phyloP scores from a whole-genome alignment of 2,329 filamentous ascomycete genomes.

The Aspergillus candidus region DNA sequence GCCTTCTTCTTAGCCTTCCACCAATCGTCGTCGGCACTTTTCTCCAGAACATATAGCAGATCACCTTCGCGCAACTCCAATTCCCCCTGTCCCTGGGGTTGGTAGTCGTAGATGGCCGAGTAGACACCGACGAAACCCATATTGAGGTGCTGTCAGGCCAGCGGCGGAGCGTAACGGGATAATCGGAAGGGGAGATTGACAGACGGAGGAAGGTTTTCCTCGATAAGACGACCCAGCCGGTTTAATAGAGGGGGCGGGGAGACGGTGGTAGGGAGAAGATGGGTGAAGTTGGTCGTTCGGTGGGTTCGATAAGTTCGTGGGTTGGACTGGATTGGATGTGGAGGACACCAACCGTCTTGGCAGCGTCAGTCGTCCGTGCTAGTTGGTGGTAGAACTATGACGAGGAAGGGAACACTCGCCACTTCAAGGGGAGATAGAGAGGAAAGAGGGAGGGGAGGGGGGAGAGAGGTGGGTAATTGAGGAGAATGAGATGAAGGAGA shows the following conservation, averaged over 20 bases:
- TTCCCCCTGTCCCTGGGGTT: slow-evolving; percentile 79
- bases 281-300: slow-evolving; percentile 14
- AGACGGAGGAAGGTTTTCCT: no score
- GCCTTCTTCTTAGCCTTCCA: slow-evolving; percentile 96
- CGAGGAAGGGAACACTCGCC: no score
- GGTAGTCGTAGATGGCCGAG: slow-evolving; percentile 87
- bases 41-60: slow-evolving; percentile 80
- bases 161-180: slow-evolving; percentile 4
- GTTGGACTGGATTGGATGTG: slow-evolving; percentile 3
- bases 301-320: slow-evolving; percentile 4
- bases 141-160: slow-evolving; percentile 11
- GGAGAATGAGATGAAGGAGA: slow-evolving; percentile 6
- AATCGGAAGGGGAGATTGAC: no score
- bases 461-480: background rate
- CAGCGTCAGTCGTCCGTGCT: slow-evolving; percentile 1
- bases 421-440: background rate
- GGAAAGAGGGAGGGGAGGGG: background rate
- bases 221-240: no score
- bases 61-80: slow-evolving; percentile 80
- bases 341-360: slow-evolving; percentile 16
- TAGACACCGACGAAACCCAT: slow-evolving; percentile 95
- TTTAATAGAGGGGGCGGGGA: slow-evolving; percentile 1
- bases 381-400: slow-evolving; percentile 2
- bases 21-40: slow-evolving; percentile 75
- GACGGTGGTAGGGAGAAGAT: slow-evolving; percentile 1